These are phyloP conservation scores for Pleurozium schreberi DNA, from an alignment of 225 moss, liverwort and hornwort genomes.

Conservation along the genomic window DNA sequence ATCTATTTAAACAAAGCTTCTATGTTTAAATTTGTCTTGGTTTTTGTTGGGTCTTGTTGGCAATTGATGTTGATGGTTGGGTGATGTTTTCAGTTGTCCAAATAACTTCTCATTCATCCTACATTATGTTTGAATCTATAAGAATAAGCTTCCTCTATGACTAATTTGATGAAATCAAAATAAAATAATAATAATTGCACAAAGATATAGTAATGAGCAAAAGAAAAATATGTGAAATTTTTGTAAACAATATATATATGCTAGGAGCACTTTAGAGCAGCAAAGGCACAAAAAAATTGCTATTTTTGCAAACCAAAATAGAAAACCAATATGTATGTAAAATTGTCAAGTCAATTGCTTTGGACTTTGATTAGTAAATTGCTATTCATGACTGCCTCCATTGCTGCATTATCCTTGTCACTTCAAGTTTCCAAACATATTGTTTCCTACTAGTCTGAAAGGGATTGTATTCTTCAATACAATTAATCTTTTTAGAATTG, in stretches of 20 bases:
- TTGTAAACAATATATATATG: fast-evolving
- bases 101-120: neutral
- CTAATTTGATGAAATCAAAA: neutral
- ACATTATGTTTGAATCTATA: neutral
- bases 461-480: too few relatives aligned
- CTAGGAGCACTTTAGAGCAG: fast-evolving
- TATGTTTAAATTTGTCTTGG: neutral
- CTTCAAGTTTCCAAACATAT: neutral
- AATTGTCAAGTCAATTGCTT: fast-evolving
- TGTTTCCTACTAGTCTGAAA: neutral
- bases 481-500: too few relatives aligned
- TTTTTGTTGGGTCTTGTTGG: neutral
- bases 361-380: neutral
- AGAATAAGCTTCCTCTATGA: neutral
- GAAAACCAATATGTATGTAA: neutral
- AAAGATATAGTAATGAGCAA: too few relatives aligned
- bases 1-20: neutral
- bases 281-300: neutral
- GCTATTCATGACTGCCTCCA: neutral
- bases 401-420: neutral
- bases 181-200: neutral
- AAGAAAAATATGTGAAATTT: neutral
- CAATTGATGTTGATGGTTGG: neutral
- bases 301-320: neutral
- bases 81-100: neutral